phyloP scores from a whole-genome alignment of 2,329 filamentous ascomycete species.

The Hypoxylon sp. region DNA sequence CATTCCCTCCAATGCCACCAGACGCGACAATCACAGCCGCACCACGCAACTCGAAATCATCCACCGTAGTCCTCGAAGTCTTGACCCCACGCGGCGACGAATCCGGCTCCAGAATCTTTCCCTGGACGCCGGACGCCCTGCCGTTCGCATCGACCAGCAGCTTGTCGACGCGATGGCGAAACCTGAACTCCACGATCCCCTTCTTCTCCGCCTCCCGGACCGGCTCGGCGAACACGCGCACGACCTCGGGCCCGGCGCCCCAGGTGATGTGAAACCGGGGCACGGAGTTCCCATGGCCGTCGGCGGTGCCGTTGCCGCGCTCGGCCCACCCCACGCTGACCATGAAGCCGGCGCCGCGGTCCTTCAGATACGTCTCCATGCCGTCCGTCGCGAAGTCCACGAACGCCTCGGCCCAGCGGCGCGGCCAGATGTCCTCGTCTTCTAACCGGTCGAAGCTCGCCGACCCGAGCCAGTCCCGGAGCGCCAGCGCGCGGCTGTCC shows the following conservation, averaged over 20 bases:
- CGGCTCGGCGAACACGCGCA: constrained; percentile 65
- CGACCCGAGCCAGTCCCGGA: constrained; percentile 67
- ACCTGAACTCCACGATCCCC: constrained; percentile 63
- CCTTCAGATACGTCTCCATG: constrained; percentile 66
- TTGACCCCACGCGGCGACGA: constrained; percentile 60
- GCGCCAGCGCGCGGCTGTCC: constrained; percentile 64
- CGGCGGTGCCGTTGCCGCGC: constrained; percentile 62
- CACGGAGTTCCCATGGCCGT: constrained; percentile 69
- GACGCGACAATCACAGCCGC: constrained; percentile 63
- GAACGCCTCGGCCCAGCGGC: constrained; percentile 69
- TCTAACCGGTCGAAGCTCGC: constrained; percentile 65
- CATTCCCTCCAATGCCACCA: constrained; percentile 68
- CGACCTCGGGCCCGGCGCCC: constrained; percentile 68
- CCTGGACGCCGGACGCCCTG: constrained; percentile 61
- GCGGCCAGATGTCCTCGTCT: constrained; percentile 65
- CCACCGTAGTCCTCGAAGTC: constrained; percentile 57
- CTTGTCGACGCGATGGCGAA: constrained; percentile 66
- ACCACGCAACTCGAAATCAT: constrained; percentile 62
- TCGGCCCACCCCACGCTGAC: constrained; percentile 69
- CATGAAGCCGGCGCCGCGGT: constrained; percentile 60
- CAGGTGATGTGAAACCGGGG: constrained; percentile 70
- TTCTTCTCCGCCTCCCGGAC: constrained; percentile 61
- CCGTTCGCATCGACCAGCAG: constrained; percentile 63
- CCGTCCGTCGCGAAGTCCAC: constrained; percentile 68
- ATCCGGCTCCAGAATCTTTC: constrained; percentile 61